Percentiles rank a stretch among this genome's conserved stretches.
These are phyloP conservation scores for Leccinellum albellum DNA, from an alignment of 768 basidiomycete genomes.

Conservation along the genomic window DNA sequence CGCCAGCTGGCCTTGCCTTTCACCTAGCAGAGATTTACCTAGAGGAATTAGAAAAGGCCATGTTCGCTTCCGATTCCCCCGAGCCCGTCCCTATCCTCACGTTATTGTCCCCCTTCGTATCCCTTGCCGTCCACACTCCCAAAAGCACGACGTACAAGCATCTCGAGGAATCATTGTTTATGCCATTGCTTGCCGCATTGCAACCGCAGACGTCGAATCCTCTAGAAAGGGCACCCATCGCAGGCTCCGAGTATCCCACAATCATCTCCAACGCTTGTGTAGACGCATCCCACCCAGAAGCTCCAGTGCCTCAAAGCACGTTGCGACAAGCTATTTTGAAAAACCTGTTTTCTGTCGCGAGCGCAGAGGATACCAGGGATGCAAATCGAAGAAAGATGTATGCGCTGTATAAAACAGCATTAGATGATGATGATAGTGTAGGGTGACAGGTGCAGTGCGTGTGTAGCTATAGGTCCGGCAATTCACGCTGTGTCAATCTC, in stretches of 20 bases:
- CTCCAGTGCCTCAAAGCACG: conserved; percentile 29
- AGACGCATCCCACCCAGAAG: conserved; percentile 38
- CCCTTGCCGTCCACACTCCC: conserved; percentile 64
- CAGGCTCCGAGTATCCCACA: conserved; percentile 37
- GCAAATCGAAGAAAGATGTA: conserved; percentile 82
- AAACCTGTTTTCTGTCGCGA: conserved; percentile 69
- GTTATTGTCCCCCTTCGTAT: conserved; percentile 67
- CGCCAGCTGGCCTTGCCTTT: conserved; percentile 75
- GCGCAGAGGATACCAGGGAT: conserved; percentile 69
- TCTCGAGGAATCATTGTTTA: conserved; percentile 61
- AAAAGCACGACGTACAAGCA: conserved; percentile 68
- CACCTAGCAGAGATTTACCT: conserved; percentile 89
- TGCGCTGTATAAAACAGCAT: conserved; percentile 66
- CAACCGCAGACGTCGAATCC: conserved; percentile 36
- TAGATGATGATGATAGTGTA: conserved; percentile 40
- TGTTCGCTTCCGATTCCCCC: conserved; percentile 29
- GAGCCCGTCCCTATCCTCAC: conserved; percentile 47
- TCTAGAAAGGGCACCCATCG: conserved; percentile 44
- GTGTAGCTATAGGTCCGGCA: conserved; percentile 58
- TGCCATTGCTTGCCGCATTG: conserved; percentile 64
- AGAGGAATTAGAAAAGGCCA: conserved; percentile 78
- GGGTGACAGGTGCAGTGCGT: conserved; percentile 10
- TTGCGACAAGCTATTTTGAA: conserved; percentile 56
- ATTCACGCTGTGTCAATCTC: conserved; percentile 73
- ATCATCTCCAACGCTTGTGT: conserved; percentile 52